Evolutionary conservation across 2,329 filamentous ascomycete genomes (phyloP), one percentile per base, ranked within the genome.

Genomic region (Calonectria ilicicola): DNA sequence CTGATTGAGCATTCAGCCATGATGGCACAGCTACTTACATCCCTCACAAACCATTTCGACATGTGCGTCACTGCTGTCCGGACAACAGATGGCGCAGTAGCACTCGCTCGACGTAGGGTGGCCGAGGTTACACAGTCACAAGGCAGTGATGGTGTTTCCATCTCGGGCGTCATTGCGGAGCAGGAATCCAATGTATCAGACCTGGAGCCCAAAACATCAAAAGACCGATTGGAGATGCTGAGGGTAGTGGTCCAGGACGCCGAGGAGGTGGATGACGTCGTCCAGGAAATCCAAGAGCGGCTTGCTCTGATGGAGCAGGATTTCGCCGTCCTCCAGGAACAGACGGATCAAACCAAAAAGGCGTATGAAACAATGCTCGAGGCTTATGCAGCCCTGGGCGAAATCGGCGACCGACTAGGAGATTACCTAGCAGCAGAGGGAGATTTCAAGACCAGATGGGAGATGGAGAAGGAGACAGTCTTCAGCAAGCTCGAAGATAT

Each of bases 51-150:
- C 29, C 96, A 98, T 84, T 98, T 98, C 81, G 96, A 98, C 82
- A 91, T 98, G 75, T 98, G 96, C 82, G 94, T 98, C 17, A 96
- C 93, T 1, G 96, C 96, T 1, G 93, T 98, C 51, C 94, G 95
- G 72, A 95, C 96, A 64, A 98, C 96, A 3, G 95, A 98, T 85
- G 94, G 93, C 35, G 94, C 93, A 6, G 91, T 92, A 15, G 93
- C 91, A 6, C 87, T 92, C 56, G 93, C 93, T 7, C 90, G 92
- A 14, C 89, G 90, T 64, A 93, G 91, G 75, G 93, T 91, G 0
- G 93, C 92, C 51, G 93, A 94, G 76, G 89, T 89, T 35, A 90
- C 82, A 80, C 88, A 82, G 78, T 90, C 80, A 74, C 89, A 84
- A 70, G 81, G 77, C 67, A 78, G 76, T 53, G 88, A 89, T 32